A percentile compares a stretch with the other conserved stretches of the same genome.
phyloP scores from a whole-genome alignment of 345 rosid species.

The Citrus sp. region DNA sequence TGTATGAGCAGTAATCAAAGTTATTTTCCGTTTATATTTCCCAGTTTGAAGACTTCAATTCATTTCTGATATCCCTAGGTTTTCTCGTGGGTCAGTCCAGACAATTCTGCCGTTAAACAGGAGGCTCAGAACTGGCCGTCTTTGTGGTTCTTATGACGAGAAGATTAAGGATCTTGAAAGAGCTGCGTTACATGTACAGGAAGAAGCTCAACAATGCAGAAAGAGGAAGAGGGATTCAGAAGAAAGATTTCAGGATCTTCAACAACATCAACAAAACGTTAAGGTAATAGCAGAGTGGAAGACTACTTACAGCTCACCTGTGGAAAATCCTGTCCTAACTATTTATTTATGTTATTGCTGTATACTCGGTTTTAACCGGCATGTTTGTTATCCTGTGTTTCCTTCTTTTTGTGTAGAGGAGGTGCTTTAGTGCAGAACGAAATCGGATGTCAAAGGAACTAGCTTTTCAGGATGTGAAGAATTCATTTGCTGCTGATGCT shows the following conservation, averaged over 20 bases:
- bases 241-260: constrained; percentile 44
- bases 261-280: constrained; percentile 27
- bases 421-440: constrained; percentile 43
- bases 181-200: constrained; percentile 28
- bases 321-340: not conserved
- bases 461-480: constrained; percentile 59
- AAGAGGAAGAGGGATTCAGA: constrained; percentile 58
- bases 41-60: not conserved
- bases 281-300: constrained; percentile 45
- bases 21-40: not conserved
- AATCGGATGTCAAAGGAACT: constrained; percentile 46
- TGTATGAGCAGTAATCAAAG: not conserved
- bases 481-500: constrained; percentile 42
- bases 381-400: not conserved
- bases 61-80: constrained; percentile 43
- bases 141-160: constrained; percentile 80
- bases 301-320: not conserved
- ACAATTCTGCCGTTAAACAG: constrained; percentile 69
- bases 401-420: constrained; percentile 45
- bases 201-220: constrained; percentile 45
- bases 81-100: constrained; percentile 80
- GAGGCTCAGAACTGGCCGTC: constrained; percentile 55
- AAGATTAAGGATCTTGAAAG: constrained; percentile 65
- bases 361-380: not conserved
- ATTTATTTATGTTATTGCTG: not conserved